Percentiles rank a stretch among this genome's conserved stretches.
These are phyloP conservation scores for Leucaena leucocephala DNA, from an alignment of 306 rosid species.

Conservation along the genomic window DNA sequence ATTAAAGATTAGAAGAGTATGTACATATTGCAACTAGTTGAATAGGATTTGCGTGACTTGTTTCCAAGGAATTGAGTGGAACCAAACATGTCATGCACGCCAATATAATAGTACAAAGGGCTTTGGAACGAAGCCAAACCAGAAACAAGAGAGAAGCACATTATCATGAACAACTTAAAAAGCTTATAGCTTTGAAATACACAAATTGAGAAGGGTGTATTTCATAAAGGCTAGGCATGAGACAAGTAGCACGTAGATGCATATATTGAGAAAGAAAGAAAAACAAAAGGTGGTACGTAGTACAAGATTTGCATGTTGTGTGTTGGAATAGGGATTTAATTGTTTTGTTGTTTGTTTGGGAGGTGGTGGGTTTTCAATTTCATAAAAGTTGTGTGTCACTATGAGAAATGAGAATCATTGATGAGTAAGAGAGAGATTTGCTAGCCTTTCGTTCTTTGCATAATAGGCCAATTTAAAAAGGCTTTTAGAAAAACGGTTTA, in stretches of 20 bases:
- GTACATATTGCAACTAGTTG: no score
- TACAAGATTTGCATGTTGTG: background rate
- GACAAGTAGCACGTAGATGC: background rate
- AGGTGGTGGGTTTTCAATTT: background rate
- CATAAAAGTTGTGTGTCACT: no score
- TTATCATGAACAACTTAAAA: background rate
- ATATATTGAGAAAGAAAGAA: background rate
- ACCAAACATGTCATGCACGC: slow-evolving; percentile 45
- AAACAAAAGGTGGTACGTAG: background rate
- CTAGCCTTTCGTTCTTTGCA: no score
- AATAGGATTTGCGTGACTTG: background rate
- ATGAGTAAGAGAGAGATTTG: no score
- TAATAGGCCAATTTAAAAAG: no score
- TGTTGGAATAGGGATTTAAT: background rate
- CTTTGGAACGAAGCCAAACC: slow-evolving; percentile 42
- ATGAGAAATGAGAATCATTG: no score
- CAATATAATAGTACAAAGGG: slow-evolving; percentile 28
- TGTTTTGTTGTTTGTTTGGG: slow-evolving; percentile 39
- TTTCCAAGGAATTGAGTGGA: slow-evolving; percentile 46
- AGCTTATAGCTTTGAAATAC: background rate
- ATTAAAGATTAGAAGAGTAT: no score
- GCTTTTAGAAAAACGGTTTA: no score
- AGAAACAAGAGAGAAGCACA: background rate
- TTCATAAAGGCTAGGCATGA: background rate
- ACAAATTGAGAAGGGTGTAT: slow-evolving; percentile 34